Percentiles rank a stretch among this genome's conserved stretches.
phyloP scores from a whole-genome alignment of 768 basidiomycete species.

The Lactarius vividus region DNA sequence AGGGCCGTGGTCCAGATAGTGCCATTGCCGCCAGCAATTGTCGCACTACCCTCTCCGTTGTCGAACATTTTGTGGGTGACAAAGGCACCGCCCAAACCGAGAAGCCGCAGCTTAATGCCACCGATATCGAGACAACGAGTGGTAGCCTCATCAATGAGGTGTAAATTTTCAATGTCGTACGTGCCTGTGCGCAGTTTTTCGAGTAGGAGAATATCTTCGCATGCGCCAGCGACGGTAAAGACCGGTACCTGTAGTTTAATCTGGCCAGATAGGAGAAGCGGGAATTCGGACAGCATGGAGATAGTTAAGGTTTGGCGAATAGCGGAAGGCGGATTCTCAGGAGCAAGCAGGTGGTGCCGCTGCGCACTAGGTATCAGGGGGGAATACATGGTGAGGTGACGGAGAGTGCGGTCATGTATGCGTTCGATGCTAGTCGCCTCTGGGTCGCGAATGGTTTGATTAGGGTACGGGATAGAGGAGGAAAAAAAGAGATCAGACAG shows the following conservation, averaged over 20 bases:
- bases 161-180: slow-evolving; percentile 85
- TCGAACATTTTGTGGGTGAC: slow-evolving; percentile 95
- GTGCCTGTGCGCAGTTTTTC: slow-evolving; percentile 88
- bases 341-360: slow-evolving; percentile 70
- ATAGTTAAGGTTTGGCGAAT: slow-evolving; percentile 76
- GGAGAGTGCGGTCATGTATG: slow-evolving; percentile 93
- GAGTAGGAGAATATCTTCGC: slow-evolving; percentile 90
- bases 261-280: slow-evolving; percentile 83
- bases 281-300: slow-evolving; percentile 89
- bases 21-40: slow-evolving; percentile 97
- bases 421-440: slow-evolving; percentile 78
- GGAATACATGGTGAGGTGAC: slow-evolving; percentile 95
- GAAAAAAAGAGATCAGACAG: slow-evolving; percentile 7
- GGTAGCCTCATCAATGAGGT: slow-evolving; percentile 93
- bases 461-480: slow-evolving; percentile 9
- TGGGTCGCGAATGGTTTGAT: slow-evolving; percentile 36
- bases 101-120: slow-evolving; percentile 87
- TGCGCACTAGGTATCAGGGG: slow-evolving; percentile 86
- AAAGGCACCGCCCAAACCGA: slow-evolving; percentile 95
- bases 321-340: slow-evolving; percentile 61
- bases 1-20: slow-evolving; percentile 99
- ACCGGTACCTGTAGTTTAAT: slow-evolving; percentile 91
- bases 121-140: slow-evolving; percentile 89
- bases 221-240: slow-evolving; percentile 95
- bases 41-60: slow-evolving; percentile 89